Evolutionary conservation across 1,284 basidiomycete genomes (phyloP).

Genomic region (Filobasidium uniguttulatum): DNA sequence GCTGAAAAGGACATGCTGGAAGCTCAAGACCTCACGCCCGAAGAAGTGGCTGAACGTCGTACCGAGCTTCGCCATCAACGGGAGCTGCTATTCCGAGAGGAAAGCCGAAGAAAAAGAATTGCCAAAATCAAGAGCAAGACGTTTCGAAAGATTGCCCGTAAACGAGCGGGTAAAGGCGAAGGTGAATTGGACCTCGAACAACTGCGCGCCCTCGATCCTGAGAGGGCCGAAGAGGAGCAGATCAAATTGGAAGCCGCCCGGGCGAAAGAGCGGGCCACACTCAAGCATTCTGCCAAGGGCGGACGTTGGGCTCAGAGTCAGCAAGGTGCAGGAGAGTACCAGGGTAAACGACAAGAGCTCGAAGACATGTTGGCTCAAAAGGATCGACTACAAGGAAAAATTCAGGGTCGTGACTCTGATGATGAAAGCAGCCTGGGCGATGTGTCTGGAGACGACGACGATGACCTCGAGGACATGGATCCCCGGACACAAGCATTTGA

Average conservation of each 20-base stretch:
- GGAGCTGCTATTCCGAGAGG: slow-evolving; percentile 86
- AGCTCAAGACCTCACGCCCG: slow-evolving; percentile 52
- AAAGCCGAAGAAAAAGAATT: slow-evolving; percentile 77
- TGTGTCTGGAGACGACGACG: slow-evolving; percentile 42
- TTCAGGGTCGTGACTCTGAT: slow-evolving; percentile 43
- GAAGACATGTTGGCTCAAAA: slow-evolving; percentile 51
- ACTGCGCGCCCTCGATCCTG: slow-evolving; percentile 40
- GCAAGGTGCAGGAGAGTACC: slow-evolving; percentile 21
- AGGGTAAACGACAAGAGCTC: slow-evolving; percentile 17
- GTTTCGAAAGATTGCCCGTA: slow-evolving; percentile 72
- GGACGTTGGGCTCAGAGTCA: slow-evolving; percentile 45
- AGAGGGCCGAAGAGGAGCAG: slow-evolving; percentile 44
- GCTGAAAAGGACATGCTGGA: slow-evolving; percentile 72
- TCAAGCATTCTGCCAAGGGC: slow-evolving; percentile 55
- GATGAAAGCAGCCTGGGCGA: too few species aligned
- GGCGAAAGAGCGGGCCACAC: slow-evolving; percentile 70
- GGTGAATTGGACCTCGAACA: slow-evolving; percentile 42
- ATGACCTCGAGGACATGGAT: slow-evolving; percentile 35
- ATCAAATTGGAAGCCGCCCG: slow-evolving; percentile 63
- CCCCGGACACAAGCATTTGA: slow-evolving; percentile 59
- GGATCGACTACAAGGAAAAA: slow-evolving; percentile 64
- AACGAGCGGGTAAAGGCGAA: slow-evolving; percentile 51
- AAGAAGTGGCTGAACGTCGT: slow-evolving; percentile 68
- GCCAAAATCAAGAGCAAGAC: slow-evolving; percentile 95
- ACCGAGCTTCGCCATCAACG: slow-evolving; percentile 74